A percentile compares a stretch with the other conserved stretches of the same genome.
Conservation (phyloP, 2,329 filamentous ascomycete species). For the Pseudomassariella vexata region DNA sequence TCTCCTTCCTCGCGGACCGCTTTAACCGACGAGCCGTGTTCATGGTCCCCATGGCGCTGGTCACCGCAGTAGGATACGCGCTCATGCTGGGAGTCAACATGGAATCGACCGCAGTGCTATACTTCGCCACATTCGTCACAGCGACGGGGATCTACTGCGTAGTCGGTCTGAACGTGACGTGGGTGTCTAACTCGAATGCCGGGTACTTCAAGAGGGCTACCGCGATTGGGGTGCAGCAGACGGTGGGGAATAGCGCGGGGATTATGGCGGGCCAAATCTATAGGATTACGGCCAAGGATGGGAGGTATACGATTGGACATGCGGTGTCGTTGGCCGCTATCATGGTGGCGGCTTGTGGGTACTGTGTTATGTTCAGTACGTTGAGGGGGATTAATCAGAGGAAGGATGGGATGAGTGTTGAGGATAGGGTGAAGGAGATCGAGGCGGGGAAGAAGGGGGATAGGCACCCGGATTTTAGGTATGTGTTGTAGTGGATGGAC, state of each 20-base stretch:
- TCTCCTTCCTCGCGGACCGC: conserved; percentile 7
- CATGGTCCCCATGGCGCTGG: conserved; percentile 6
- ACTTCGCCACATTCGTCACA: conserved; percentile 12
- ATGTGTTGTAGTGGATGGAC: too few relatives aligned
- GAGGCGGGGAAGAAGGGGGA: conserved; percentile 9
- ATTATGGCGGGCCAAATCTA: conserved; percentile 13
- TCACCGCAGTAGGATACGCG: conserved; percentile 7
- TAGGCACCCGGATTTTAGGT: conserved; percentile 9
- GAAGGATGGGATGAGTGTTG: conserved; percentile 7
- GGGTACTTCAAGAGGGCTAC: conserved; percentile 13
- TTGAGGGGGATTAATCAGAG: conserved; percentile 7
- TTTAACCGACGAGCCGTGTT: conserved; percentile 8
- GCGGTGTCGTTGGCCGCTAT: conserved; percentile 9
- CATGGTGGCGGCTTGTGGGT: conserved; percentile 6
- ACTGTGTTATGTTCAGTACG: conserved; percentile 5
- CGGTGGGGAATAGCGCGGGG: conserved; percentile 21
- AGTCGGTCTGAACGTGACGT: conserved; percentile 12
- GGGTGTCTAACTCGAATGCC: conserved; percentile 13
- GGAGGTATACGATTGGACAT: conserved; percentile 10
- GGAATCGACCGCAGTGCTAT: conserved; percentile 1
- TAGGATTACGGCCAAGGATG: conserved; percentile 8
- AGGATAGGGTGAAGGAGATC: conserved; percentile 5
- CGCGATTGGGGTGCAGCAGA: conserved; percentile 11
- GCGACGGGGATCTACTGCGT: conserved; percentile 13
- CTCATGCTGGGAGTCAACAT: conserved; percentile 6